Conservation (phyloP, 2,329 filamentous ascomycete species). For the Cladosporium sp. region DNA sequence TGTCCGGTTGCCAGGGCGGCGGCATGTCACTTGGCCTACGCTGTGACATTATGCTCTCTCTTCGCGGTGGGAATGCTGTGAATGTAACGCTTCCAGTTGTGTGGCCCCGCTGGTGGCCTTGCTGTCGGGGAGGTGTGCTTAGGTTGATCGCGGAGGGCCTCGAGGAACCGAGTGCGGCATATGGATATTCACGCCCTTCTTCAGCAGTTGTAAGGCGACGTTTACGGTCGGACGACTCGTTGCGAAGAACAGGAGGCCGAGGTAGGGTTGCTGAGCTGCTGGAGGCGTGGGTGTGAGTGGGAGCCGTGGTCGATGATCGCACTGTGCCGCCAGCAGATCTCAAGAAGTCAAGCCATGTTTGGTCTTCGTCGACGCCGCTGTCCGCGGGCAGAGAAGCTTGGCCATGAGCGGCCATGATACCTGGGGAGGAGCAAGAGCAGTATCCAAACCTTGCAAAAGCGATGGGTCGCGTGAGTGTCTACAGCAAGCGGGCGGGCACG, state of each 20-base stretch:
- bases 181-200: constrained; percentile 22
- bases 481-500: constrained; percentile 1
- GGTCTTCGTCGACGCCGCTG: constrained; percentile 12
- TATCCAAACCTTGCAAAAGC: not conserved
- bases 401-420: constrained; percentile 3
- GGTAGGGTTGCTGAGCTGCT: not conserved
- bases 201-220: constrained; percentile 24
- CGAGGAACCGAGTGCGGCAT: constrained; percentile 11
- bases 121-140: constrained; percentile 18
- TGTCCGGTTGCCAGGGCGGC: constrained; percentile 84
- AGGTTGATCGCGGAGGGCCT: constrained; percentile 22
- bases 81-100: constrained; percentile 6
- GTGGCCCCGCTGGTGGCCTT: not conserved
- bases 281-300: not conserved
- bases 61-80: not conserved
- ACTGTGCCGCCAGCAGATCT: constrained; percentile 22
- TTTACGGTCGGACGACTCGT: constrained; percentile 22
- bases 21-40: constrained; percentile 43
- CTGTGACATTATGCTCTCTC: constrained; percentile 1
- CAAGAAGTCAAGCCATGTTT: constrained; percentile 24
- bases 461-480: constrained; percentile 11
- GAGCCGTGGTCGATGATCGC: not conserved
- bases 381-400: not conserved
- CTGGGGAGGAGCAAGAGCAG: not conserved
- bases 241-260: not conserved